These are phyloP conservation scores for Phytophthora foliorum DNA, from an alignment of 352 stramenopile species.

Conservation along the genomic window DNA sequence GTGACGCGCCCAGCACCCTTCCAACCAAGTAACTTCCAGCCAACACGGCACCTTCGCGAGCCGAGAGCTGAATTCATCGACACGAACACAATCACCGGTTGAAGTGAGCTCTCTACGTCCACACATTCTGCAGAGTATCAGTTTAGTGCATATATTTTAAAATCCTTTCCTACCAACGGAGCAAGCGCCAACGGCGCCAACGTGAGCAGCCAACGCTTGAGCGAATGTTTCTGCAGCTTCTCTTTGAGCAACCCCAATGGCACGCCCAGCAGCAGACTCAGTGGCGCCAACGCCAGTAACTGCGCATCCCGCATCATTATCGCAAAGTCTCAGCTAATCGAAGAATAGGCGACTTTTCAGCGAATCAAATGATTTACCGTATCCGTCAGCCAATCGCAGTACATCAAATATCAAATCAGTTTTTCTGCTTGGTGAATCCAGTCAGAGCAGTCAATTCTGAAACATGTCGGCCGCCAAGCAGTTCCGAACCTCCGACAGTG, in stretches of 20 bases:
- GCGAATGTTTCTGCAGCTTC: conserved; percentile 45
- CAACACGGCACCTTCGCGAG: conserved; percentile 36
- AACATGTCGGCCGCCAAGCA: conserved; percentile 31
- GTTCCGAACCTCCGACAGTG: conserved; percentile 5
- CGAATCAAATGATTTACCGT: conserved; percentile 31
- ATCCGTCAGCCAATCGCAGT: conserved; percentile 25
- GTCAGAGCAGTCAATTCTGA: conserved; percentile 8
- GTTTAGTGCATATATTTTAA: conserved; percentile 13
- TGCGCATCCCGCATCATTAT: conserved; percentile 30
- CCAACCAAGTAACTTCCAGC: conserved; percentile 47
- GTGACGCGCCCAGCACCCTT: conserved; percentile 55
- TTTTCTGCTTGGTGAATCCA: neutral
- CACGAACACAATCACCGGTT: conserved; percentile 4
- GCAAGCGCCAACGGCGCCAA: conserved; percentile 49
- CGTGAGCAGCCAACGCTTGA: conserved; percentile 53
- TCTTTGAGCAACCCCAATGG: conserved; percentile 67
- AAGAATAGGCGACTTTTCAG: conserved; percentile 15
- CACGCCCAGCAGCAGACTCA: conserved; percentile 55
- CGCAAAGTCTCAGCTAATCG: conserved; percentile 11
- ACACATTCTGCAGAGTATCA: conserved; percentile 7
- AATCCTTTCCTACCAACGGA: conserved; percentile 47
- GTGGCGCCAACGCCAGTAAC: conserved; percentile 46
- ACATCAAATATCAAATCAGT: neutral
- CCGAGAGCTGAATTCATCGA: conserved; percentile 45
- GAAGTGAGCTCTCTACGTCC: neutral